Evolutionary conservation across 2,329 filamentous ascomycete genomes (phyloP).

Genomic region (Rhytidhysteron rufulum): DNA sequence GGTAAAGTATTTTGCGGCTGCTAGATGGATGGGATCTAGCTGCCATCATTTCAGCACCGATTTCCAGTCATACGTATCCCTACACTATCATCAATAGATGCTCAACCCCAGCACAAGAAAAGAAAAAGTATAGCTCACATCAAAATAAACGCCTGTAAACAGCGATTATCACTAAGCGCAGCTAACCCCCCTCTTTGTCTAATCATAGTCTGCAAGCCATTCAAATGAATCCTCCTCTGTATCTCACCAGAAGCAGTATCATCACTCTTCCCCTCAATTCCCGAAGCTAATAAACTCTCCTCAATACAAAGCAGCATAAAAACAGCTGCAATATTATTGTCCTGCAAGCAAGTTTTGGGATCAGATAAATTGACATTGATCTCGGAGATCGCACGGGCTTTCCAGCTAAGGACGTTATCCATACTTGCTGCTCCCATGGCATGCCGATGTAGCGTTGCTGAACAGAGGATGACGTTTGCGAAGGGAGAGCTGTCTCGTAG

Average conservation of each 20-base stretch:
- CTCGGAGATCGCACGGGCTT: conserved; percentile 22
- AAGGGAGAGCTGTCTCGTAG: conserved; percentile 22
- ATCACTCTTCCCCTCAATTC: conserved; percentile 5
- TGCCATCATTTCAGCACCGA: too few species aligned
- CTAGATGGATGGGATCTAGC: too few species aligned
- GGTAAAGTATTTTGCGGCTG: too few species aligned
- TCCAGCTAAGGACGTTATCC: conserved; percentile 18
- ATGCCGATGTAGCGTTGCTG: conserved; percentile 20
- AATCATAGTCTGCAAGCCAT: conserved; percentile 29
- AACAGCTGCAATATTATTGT: conserved; percentile 30
- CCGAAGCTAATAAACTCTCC: conserved; percentile 20
- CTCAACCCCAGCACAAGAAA: neutral
- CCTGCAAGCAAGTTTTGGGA: conserved; percentile 17
- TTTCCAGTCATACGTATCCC: too few species aligned
- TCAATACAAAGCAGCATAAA: conserved; percentile 29
- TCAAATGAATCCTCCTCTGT: conserved; percentile 22
- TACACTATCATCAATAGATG: conserved; percentile 1
- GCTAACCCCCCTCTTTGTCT: conserved; percentile 29
- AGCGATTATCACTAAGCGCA: conserved; percentile 20
- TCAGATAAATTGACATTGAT: conserved; percentile 25
- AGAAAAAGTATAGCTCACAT: conserved; percentile 14
- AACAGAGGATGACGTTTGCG: conserved; percentile 25
- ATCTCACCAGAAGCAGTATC: conserved; percentile 16
- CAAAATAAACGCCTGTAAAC: conserved; percentile 28
- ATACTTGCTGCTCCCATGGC: conserved; percentile 6